Conservation (phyloP, 1,139 yeast genomes). For the Pichia sp. region DNA sequence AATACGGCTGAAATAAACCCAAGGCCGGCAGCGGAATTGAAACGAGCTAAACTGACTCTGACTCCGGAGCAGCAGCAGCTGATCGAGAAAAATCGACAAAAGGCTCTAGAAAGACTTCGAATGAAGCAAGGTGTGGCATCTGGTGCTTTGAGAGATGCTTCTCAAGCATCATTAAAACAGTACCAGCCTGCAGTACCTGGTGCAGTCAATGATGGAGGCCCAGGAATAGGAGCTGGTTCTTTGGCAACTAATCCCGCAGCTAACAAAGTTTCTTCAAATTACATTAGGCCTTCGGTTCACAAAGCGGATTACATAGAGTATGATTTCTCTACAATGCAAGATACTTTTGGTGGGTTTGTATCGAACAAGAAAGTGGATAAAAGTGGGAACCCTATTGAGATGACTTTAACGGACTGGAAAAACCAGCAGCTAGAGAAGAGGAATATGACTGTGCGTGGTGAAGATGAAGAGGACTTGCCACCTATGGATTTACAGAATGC, state of each 20-base stretch:
- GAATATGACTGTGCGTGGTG: conserved; percentile 16
- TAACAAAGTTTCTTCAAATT: conserved; percentile 2
- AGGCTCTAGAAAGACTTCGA: conserved; percentile 52
- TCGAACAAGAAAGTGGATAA: conserved; percentile 36
- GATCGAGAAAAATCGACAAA: conserved; percentile 54
- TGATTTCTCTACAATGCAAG: conserved; percentile 86
- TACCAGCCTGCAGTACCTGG: conserved; percentile 10
- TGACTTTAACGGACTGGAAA: conserved; percentile 74
- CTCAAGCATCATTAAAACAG: conserved; percentile 14
- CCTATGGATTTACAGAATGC: conserved; percentile 67
- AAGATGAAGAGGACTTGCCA: conserved; percentile 52
- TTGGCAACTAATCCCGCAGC: neutral
- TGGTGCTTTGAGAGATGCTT: conserved; percentile 36
- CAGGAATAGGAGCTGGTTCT: no score
- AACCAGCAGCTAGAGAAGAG: conserved; percentile 48
- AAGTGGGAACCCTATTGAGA: conserved; percentile 33
- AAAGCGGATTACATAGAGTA: conserved; percentile 81
- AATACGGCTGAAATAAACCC: no score
- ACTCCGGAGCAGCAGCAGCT: conserved; percentile 51
- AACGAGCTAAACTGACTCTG: conserved; percentile 26
- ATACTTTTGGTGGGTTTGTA: conserved; percentile 83
- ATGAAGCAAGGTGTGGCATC: conserved; percentile 33
- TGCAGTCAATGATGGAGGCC: neutral
- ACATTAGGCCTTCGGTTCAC: conserved; percentile 42
- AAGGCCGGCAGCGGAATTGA: neutral